A percentile compares a stretch with the other conserved stretches of the same genome.
phyloP scores from a whole-genome alignment of 2,329 filamentous ascomycete genomes.

The Gaeumannomyces tritici region DNA sequence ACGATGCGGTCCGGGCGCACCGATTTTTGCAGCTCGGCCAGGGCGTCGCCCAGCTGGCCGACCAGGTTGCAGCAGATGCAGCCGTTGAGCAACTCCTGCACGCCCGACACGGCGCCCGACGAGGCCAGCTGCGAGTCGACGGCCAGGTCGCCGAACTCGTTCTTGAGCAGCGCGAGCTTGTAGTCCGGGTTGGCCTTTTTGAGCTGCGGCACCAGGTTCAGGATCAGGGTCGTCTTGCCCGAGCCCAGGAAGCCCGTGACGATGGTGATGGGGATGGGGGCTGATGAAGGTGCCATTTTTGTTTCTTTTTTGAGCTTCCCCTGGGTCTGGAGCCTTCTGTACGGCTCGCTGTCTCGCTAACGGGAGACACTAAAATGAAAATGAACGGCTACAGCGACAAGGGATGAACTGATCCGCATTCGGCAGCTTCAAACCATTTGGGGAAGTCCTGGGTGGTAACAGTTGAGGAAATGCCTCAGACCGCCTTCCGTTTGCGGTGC shows the following conservation, averaged over 20 bases:
- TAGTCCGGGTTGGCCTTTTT: slow-evolving; percentile 61
- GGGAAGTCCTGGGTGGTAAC: neutral
- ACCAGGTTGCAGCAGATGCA: slow-evolving; percentile 99
- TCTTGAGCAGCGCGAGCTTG: slow-evolving; percentile 89
- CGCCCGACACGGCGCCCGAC: slow-evolving; percentile 73
- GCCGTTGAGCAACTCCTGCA: slow-evolving; percentile 87
- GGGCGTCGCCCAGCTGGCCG: slow-evolving; percentile 74
- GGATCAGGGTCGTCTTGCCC: slow-evolving; percentile 91
- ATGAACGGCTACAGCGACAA: neutral
- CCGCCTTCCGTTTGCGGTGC: neutral
- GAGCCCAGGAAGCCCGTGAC: slow-evolving; percentile 93
- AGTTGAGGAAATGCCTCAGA: neutral
- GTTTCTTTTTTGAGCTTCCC: neutral
- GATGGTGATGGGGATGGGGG: slow-evolving; percentile 80
- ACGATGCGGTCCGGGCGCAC: slow-evolving; percentile 72
- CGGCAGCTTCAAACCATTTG: neutral
- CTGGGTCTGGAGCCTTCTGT: neutral
- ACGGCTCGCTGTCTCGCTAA: neutral
- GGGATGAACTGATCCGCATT: neutral
- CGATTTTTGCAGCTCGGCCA: slow-evolving; percentile 55
- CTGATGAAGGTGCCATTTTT: neutral
- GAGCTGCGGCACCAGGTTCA: slow-evolving; percentile 89
- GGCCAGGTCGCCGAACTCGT: slow-evolving; percentile 93
- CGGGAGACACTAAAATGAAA: neutral
- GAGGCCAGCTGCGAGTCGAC: slow-evolving; percentile 87